Base-by-base conservation (phyloP, 352 stramenopile species). In the Globisporangium cylindrosporum region DNA sequence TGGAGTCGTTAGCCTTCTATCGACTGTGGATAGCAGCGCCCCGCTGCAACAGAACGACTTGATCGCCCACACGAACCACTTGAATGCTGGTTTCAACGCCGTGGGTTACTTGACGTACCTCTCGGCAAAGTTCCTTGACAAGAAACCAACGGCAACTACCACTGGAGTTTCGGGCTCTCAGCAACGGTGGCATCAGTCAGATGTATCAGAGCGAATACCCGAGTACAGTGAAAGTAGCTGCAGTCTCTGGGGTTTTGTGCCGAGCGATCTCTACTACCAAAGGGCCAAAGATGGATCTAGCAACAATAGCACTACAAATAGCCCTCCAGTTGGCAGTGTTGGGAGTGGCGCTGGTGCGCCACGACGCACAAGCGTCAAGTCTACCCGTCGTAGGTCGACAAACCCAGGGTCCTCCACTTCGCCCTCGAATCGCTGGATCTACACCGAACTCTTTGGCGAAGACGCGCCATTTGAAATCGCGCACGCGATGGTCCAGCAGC, bases 391-490 rank as follows among this genome's bases (percentile, higher is more conserved):
- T n/a, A 72, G 66, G 25, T 24, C 64, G 20, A 14, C 18, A n/a
- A 27, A 7, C 1, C 9, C 12, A 22, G 12, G 25, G 3, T 43
- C 27, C n/a, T 43, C 34, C 36, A 10, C 54, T 25, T 43, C 9
- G 3, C 34, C 43, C 14, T 3, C 24, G 20, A 70, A 27, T 8
- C 58, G 54, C 3, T 88, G 82, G 82, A 73, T 91, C 6, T 91
- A 91, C 62, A 76, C 61, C 1, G 79, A 91, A 58, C 36, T 91
- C 22, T 68, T 80, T 25, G 67, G 72, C 32, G 73, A 82, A 18
- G 67, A 80, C 29, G 54, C 72, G 15, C 20, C 25, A 2, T 57
- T 76, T 1, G 64, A 74, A 1, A 46, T 27, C 1, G 51, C 54
- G 1, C 66, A 64, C 1, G 22, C 64, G 14, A 29, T 38, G 0